Evolutionary conservation across 2,329 filamentous ascomycete genomes (phyloP).

Genomic region (Amylocarpus encephaloides): DNA sequence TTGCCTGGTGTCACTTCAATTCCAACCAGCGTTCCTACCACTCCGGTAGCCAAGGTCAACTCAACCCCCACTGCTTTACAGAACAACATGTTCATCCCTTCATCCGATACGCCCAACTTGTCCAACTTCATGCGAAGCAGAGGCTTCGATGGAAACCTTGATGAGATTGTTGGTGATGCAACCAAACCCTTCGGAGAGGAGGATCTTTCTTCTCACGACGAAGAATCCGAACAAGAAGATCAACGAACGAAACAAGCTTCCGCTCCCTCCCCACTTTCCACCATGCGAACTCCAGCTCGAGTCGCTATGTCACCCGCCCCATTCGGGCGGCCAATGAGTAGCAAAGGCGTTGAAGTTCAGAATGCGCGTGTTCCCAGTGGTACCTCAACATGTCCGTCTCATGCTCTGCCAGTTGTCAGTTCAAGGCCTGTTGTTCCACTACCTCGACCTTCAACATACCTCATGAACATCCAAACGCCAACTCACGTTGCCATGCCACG

Average conservation of each 20-base stretch:
- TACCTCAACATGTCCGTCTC: constrained; percentile 35
- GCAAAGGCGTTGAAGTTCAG: constrained; percentile 44
- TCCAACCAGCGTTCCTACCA: constrained; percentile 32
- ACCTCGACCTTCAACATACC: constrained; percentile 20
- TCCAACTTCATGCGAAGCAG: constrained; percentile 57
- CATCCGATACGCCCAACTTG: constrained; percentile 58
- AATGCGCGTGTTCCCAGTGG: constrained; percentile 29
- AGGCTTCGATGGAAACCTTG: constrained; percentile 56
- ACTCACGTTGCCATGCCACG: constrained; percentile 8
- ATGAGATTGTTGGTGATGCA: constrained; percentile 53
- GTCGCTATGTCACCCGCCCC: constrained; percentile 47
- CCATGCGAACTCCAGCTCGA: constrained; percentile 54
- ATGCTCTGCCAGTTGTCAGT: constrained; percentile 30
- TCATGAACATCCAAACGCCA: constrained; percentile 13
- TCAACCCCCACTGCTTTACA: constrained; percentile 27
- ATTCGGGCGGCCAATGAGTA: constrained; percentile 46
- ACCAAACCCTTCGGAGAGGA: constrained; percentile 48
- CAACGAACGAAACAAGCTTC: constrained; percentile 33
- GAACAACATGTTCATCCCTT: constrained; percentile 42
- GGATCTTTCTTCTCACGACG: constrained; percentile 43
- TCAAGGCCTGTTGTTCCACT: constrained; percentile 8
- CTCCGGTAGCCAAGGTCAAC: constrained; percentile 15
- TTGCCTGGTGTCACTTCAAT: constrained; percentile 43
- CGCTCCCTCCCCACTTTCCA: constrained; percentile 30
- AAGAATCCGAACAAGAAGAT: constrained; percentile 48